These are phyloP conservation scores for Stygiomarasmius scandens DNA, from an alignment of 1,284 basidiomycete genomes.

Conservation along the genomic window DNA sequence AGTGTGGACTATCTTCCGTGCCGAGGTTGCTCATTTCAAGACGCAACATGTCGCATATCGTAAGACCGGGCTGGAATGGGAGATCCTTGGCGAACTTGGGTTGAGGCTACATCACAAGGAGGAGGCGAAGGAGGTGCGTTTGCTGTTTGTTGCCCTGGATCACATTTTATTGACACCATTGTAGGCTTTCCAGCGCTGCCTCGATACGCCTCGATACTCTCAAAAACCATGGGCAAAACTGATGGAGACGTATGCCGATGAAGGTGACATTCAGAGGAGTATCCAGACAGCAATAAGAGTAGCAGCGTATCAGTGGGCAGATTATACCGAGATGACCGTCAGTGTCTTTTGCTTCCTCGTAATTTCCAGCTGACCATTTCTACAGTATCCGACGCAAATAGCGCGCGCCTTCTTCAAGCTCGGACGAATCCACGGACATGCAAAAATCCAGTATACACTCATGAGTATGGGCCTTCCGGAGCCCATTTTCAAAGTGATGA, in stretches of 20 bases:
- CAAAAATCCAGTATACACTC: slow-evolving; percentile 92
- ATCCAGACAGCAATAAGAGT: slow-evolving; percentile 92
- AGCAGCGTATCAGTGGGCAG: slow-evolving; percentile 89
- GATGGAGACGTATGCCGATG: slow-evolving; percentile 93
- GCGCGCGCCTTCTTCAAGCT: slow-evolving; percentile 91
- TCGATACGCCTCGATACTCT: slow-evolving; percentile 86
- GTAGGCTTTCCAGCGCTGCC: slow-evolving; percentile 86
- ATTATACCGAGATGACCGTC: slow-evolving; percentile 84
- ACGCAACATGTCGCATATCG: slow-evolving; percentile 96
- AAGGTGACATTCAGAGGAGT: slow-evolving; percentile 88
- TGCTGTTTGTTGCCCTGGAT: too few species aligned
- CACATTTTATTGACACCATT: neutral
- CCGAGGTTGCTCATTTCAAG: slow-evolving; percentile 98
- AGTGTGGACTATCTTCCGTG: slow-evolving; percentile 99
- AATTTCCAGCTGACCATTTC: neutral
- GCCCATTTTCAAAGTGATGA: slow-evolving; percentile 84
- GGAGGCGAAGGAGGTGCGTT: slow-evolving; percentile 81
- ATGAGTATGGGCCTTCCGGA: slow-evolving; percentile 92
- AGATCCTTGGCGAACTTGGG: slow-evolving; percentile 96
- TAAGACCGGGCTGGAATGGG: slow-evolving; percentile 98
- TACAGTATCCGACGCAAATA: slow-evolving; percentile 87
- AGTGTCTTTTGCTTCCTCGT: slow-evolving; percentile 29
- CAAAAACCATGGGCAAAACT: slow-evolving; percentile 92
- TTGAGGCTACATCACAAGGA: slow-evolving; percentile 93
- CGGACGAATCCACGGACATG: slow-evolving; percentile 91